A percentile compares a stretch with the other conserved stretches of the same genome.
Evolutionary conservation across 2,329 filamentous ascomycete genomes (phyloP).

Genomic region (Hymenoscyphus scutula): DNA sequence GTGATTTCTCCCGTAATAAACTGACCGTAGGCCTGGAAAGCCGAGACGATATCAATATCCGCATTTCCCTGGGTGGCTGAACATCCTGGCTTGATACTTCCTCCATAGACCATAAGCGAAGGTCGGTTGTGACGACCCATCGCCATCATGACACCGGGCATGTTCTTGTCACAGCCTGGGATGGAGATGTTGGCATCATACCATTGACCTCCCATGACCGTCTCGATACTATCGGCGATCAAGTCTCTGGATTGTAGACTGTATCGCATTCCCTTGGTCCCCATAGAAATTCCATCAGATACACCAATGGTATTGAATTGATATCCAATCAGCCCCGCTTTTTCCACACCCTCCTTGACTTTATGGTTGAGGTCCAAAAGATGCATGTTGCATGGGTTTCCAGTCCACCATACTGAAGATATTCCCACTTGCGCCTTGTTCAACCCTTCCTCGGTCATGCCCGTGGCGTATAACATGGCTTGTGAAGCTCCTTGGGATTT

Average conservation of each 20-base stretch:
- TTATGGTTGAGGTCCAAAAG: constrained; percentile 68
- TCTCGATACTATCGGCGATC: constrained; percentile 98
- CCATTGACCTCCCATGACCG: constrained; percentile 98
- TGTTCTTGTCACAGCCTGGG: constrained; percentile 99
- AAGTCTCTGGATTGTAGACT: constrained; percentile 92
- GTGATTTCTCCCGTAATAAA: constrained; percentile 89
- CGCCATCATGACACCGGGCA: constrained; percentile 88
- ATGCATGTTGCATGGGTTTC: constrained; percentile 99
- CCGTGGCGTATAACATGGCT: constrained; percentile 97
- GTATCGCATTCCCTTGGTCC: constrained; percentile 94
- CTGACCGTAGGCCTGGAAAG: constrained; percentile 96
- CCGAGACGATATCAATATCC: constrained; percentile 89
- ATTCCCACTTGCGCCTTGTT: constrained; percentile 97
- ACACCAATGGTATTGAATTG: constrained; percentile 99
- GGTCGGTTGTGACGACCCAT: constrained; percentile 95
- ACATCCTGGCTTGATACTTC: constrained; percentile 89
- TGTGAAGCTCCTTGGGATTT: constrained; percentile 98
- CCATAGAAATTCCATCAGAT: constrained; percentile 97
- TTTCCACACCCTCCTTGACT: constrained; percentile 62
- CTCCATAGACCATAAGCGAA: constrained; percentile 96
- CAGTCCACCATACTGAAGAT: constrained; percentile 96
- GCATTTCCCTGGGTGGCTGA: constrained; percentile 69
- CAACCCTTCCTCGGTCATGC: constrained; percentile 81
- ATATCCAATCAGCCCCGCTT: constrained; percentile 83
- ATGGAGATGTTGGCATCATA: constrained; percentile 97